Evolutionary conservation across 192 early-diverging fungal species (phyloP).

Genomic region (Oehlia diaphana): DNA sequence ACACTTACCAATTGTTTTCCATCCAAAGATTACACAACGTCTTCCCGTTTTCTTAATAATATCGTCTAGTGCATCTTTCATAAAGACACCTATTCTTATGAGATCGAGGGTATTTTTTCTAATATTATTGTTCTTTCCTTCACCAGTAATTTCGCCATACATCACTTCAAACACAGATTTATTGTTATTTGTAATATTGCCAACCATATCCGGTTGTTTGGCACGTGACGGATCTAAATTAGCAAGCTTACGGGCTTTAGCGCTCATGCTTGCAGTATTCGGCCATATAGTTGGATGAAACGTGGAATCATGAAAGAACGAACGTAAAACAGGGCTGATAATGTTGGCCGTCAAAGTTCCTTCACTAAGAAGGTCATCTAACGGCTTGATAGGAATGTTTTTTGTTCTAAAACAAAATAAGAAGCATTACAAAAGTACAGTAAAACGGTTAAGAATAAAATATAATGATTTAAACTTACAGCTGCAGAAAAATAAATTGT

Average conservation of each 20-base stretch:
- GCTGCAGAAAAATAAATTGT: conserved; percentile 1
- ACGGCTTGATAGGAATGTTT: conserved; percentile 21
- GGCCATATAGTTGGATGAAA: conserved; percentile 22
- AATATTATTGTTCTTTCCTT: conserved; percentile 12
- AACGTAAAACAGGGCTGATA: conserved; percentile 13
- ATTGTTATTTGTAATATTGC: conserved; percentile 19
- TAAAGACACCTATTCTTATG: too few relatives aligned
- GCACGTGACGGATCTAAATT: background rate
- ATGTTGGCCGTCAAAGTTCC: conserved; percentile 12
- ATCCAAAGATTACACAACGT: too few relatives aligned
- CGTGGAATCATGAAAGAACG: conserved; percentile 21
- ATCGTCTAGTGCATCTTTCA: too few relatives aligned
- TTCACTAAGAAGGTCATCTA: conserved; percentile 17
- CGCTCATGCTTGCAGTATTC: conserved; percentile 22
- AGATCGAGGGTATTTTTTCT: conserved; percentile 6
- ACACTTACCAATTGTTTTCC: too few relatives aligned
- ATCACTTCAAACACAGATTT: conserved; percentile 10
- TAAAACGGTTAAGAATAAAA: too few relatives aligned
- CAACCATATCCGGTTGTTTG: conserved; percentile 23
- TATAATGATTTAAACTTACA: background rate
- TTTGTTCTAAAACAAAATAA: background rate
- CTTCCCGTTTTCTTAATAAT: too few relatives aligned
- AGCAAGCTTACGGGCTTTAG: conserved; percentile 20
- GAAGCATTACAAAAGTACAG: too few relatives aligned
- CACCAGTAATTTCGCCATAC: conserved; percentile 18